Base-by-base conservation (phyloP, 108 stramenopile species). In the Epipyxis sp. region DNA sequence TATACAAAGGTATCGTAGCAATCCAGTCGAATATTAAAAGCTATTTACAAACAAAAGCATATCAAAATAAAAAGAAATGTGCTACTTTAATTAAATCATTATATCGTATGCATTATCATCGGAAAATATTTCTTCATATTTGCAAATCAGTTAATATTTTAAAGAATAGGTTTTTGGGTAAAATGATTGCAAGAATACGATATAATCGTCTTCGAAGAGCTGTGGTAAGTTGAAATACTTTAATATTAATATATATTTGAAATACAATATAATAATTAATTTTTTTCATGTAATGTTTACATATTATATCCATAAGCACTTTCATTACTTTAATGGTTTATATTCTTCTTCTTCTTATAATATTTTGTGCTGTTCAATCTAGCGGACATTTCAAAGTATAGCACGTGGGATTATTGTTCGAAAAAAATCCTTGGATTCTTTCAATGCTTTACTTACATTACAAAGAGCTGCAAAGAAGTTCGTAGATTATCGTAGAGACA, bases 151-250 rank as follows among this genome's bases (percentile, higher is more conserved):
- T 74, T 13, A 74, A 6, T 3, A 27, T 25, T 6, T 43, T 74
- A 10, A 74, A 74, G 34, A 6, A 42, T 34, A 74, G 34, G 43
- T 37, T 74, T 10, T 37, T 74, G 25, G 71, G 50, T 42, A 74
- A 74, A 37, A 74, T 74, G 71, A 42, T 74, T 27, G 41, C 40
- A 37, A 13, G 6, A 39, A 74, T 74, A 10, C 71, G 71, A 10
- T 74, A 74, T 37, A 27, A 74, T 10, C 44, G 71, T 34, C 71
- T 74, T 32, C 6, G 10, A 30, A 37, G 71, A 29, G 71, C 71
- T 6, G 25, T 42, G n/a, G n/a, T n/a, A n/a, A n/a, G n/a, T n/a
- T n/a, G n/a, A n/a, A n/a, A n/a, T n/a, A n/a, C n/a, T n/a, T n/a
- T n/a, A n/a, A n/a, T n/a, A n/a, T n/a, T n/a, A n/a, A n/a, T n/a